Evolutionary conservation across 768 basidiomycete species (phyloP).

Genomic region (Kwoniella mangroviensis): DNA sequence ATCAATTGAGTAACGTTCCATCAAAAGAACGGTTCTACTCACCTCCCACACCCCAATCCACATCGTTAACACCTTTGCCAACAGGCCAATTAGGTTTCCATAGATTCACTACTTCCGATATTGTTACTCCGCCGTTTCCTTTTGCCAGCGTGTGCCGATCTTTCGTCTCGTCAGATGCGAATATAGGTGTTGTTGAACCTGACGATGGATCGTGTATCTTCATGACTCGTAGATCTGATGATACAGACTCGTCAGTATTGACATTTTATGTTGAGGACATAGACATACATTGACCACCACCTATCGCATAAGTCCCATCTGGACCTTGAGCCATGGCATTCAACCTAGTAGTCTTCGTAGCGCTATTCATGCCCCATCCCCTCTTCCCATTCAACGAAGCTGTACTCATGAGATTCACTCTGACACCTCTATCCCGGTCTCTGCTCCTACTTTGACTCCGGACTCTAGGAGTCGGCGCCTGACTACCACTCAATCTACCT

Average conservation of each 20-base stretch:
- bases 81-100: slow-evolving; percentile 51
- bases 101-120: slow-evolving; percentile 51
- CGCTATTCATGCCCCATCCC: slow-evolving; percentile 29
- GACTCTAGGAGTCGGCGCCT: slow-evolving; percentile 21
- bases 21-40: slow-evolving; percentile 12
- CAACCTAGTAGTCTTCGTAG: slow-evolving; percentile 24
- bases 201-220: slow-evolving; percentile 24
- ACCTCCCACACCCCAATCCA: slow-evolving; percentile 56
- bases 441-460: slow-evolving; percentile 16
- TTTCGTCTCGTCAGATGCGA: slow-evolving; percentile 17
- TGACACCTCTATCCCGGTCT: slow-evolving; percentile 33
- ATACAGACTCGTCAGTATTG: background rate
- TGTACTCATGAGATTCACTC: slow-evolving; percentile 31
- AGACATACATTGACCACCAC: slow-evolving; percentile 48
- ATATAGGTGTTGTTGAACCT: slow-evolving; percentile 22
- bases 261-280: background rate
- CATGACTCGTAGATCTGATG: slow-evolving; percentile 44
- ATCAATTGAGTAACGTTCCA: background rate
- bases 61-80: slow-evolving; percentile 49
- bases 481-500: slow-evolving; percentile 11
- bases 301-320: slow-evolving; percentile 49
- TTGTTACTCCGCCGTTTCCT: slow-evolving; percentile 47
- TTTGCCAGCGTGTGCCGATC: slow-evolving; percentile 25
- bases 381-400: slow-evolving; percentile 7
- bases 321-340: slow-evolving; percentile 50